Base-by-base conservation (phyloP, 495 filamentous ascomycete species). In the Aspergillus biplanus region DNA sequence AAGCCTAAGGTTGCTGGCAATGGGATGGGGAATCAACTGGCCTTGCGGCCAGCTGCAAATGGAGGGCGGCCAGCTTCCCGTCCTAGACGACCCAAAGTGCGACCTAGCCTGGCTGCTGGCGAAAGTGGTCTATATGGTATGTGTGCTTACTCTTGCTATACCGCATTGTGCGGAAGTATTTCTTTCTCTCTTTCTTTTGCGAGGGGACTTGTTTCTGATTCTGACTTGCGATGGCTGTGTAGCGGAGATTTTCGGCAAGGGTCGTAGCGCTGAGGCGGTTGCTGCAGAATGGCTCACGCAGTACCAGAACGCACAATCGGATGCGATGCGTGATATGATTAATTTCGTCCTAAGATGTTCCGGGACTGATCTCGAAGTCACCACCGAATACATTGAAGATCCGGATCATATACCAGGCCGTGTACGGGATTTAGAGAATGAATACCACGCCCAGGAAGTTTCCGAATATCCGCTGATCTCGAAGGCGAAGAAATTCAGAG, bases 381-480 rank as follows among this genome's bases (percentile, higher is more conserved):
- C 86, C 11, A 80, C 80, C 11, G 86, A 93, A 63, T 91, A 97
- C 69, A 90, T 95, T 48, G 85, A 86, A 56, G 95, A 99, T 69
- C 86, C 91, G 21, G 96, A 99, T 70, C 88, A 92, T 70, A 86
- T 83, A 44, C 82, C 88, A 1, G 83, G 85, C 59, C 82, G 81
- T 57, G 76, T 98, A 27, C 76, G 77, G 2, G 92, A 98, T 67
- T 76, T 97, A 7, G 91, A 96, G 73, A 87, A 91, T 47, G 86
- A 90, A 60, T 95, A 91, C 71, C 84, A 92, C 63, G 84, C 87
- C 75, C 86, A 90, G 74, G 87, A 87, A 47, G 88, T 93, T 47
- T 86, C 90, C 16, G 96, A 97, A 32, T 99, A 98, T 69, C 96
- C 95, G n/a, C 83, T 99, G 15, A 89, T 96, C 21, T 92, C 92